Percentiles rank a stretch among this genome's conserved stretches.
phyloP scores from a whole-genome alignment of 805 yeast genomes.

The Metschnikowia lachancei region DNA sequence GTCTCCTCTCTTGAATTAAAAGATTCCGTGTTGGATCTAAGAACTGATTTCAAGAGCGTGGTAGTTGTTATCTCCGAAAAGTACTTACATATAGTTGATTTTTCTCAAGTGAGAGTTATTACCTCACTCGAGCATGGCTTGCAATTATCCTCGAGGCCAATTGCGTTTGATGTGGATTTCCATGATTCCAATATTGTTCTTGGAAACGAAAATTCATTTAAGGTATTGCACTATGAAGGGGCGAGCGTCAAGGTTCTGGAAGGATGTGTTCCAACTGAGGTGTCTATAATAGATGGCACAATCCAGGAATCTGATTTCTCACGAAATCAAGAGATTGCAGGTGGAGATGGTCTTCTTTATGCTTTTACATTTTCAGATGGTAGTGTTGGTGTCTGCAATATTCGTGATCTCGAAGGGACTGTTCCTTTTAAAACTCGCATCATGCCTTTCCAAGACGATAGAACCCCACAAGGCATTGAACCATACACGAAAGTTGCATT shows the following conservation, averaged over 20 bases:
- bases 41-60: constrained; percentile 27
- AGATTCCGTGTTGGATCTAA: constrained; percentile 3
- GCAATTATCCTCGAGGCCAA: constrained; percentile 11
- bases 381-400: constrained; percentile 41
- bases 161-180: constrained; percentile 30
- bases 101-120: constrained; percentile 10
- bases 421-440: constrained; percentile 16
- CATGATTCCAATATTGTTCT: constrained; percentile 31
- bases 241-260: background rate
- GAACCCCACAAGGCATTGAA: constrained; percentile 24
- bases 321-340: constrained; percentile 28
- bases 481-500: constrained; percentile 31
- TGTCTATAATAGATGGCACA: constrained; percentile 17
- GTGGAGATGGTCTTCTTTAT: constrained; percentile 41
- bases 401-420: constrained; percentile 28
- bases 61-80: constrained; percentile 24
- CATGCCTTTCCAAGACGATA: constrained; percentile 18
- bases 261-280: constrained; percentile 16
- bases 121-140: constrained; percentile 19
- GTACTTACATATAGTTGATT: constrained; percentile 22
- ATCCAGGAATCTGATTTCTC: constrained; percentile 9
- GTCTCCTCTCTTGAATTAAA: constrained; percentile 1
- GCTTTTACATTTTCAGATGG: constrained; percentile 41
- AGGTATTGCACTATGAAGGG: constrained; percentile 24
- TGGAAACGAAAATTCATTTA: constrained; percentile 20